Evolutionary conservation across 1,284 basidiomycete genomes (phyloP).

Genomic region (Sanghuangporus baumii): DNA sequence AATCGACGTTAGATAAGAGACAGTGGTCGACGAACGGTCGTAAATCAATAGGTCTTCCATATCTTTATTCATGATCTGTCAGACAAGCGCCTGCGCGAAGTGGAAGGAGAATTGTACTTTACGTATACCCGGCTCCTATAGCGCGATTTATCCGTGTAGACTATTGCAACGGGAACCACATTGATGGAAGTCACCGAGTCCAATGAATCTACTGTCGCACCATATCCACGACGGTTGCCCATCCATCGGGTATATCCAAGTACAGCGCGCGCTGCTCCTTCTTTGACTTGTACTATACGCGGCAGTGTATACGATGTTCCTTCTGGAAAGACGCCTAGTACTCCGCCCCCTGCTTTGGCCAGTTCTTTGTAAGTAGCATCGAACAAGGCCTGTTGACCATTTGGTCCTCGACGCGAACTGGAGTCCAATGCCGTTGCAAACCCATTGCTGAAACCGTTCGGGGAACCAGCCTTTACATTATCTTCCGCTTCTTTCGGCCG

Average conservation of each 20-base stretch:
- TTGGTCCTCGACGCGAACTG: slow-evolving; percentile 3
- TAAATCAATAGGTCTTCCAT: slow-evolving; percentile 47
- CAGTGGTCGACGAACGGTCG: slow-evolving; percentile 41
- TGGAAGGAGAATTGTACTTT: slow-evolving; percentile 25
- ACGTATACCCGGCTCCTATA: slow-evolving; percentile 57
- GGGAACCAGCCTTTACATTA: not conserved
- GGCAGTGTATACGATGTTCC: slow-evolving; percentile 64
- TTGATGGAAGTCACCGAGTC: slow-evolving; percentile 27
- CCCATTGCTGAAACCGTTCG: not conserved
- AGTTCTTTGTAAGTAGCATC: slow-evolving; percentile 58
- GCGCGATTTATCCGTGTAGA: slow-evolving; percentile 68
- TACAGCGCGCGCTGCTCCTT: slow-evolving; percentile 74
- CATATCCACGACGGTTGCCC: slow-evolving; percentile 13
- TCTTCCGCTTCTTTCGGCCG: not conserved
- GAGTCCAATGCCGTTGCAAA: slow-evolving; percentile 19
- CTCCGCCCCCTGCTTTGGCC: slow-evolving; percentile 48
- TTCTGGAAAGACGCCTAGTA: slow-evolving; percentile 75
- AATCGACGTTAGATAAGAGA: slow-evolving; percentile 20
- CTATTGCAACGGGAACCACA: slow-evolving; percentile 66
- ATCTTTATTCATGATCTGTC: slow-evolving; percentile 25
- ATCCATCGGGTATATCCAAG: slow-evolving; percentile 62
- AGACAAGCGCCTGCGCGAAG: not conserved
- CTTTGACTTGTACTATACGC: slow-evolving; percentile 61
- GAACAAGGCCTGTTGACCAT: slow-evolving; percentile 55
- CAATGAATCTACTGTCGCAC: not conserved